Conservation (phyloP, 129 eudicot genomes). For the Lonicera japonica region DNA sequence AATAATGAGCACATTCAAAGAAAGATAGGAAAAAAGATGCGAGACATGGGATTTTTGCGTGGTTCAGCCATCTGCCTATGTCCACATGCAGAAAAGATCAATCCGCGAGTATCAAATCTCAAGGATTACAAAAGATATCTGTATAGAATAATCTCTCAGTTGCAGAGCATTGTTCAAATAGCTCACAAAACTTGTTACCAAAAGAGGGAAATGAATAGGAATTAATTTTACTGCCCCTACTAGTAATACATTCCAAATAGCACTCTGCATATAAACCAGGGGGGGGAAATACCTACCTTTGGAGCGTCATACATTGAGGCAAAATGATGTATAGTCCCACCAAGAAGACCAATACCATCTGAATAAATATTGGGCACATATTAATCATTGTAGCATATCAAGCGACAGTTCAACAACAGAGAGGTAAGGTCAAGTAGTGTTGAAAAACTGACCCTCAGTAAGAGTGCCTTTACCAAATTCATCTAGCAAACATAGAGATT, state of each 20-base stretch:
- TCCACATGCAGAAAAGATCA: too few relatives aligned
- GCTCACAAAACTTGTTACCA: background rate
- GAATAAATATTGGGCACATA: slow-evolving; percentile 14
- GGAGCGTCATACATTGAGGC: slow-evolving; percentile 67
- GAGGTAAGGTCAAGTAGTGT: slow-evolving; percentile 1
- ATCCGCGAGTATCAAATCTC: too few relatives aligned
- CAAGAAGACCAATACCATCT: slow-evolving; percentile 98
- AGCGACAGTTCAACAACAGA: slow-evolving; percentile 1
- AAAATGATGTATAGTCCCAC: slow-evolving; percentile 79
- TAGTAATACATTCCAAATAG: background rate
- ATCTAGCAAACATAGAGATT: slow-evolving; percentile 74
- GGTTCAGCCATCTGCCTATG: too few relatives aligned
- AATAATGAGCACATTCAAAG: too few relatives aligned
- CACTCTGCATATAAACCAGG: background rate
- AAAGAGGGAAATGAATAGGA: background rate
- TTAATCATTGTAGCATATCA: slow-evolving; percentile 1
- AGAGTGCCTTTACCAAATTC: slow-evolving; percentile 98
- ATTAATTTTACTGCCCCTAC: background rate
- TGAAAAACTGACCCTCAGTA: slow-evolving; percentile 60
- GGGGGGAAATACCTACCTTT: slow-evolving; percentile 48
- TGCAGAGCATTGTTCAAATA: background rate
- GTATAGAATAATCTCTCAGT: too few relatives aligned
- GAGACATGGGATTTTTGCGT: too few relatives aligned
- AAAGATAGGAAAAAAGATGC: too few relatives aligned
- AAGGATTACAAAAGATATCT: too few relatives aligned